phyloP scores from a whole-genome alignment of 352 stramenopile genomes.

The Phytophthora boehmeriae region DNA sequence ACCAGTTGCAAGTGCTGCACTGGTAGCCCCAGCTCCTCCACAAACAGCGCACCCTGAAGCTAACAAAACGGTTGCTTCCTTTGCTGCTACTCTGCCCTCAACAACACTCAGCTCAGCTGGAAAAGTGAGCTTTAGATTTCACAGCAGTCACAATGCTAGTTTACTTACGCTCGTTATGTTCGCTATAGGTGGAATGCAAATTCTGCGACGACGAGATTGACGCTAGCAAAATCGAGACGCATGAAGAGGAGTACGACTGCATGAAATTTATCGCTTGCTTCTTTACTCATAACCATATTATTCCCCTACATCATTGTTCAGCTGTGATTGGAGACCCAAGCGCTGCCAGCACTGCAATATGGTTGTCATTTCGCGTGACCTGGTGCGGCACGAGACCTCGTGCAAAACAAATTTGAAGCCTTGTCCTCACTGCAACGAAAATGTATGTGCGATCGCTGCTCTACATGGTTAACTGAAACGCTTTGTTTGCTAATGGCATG shows the following conservation, averaged over 20 bases:
- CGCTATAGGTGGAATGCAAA: constrained; percentile 64
- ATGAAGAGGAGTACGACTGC: constrained; percentile 58
- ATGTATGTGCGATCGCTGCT: constrained; percentile 35
- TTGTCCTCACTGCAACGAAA: constrained; percentile 75
- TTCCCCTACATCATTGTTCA: constrained; percentile 13
- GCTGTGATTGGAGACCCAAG: constrained; percentile 80
- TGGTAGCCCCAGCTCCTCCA: constrained; percentile 4
- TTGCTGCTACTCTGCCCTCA: neutral
- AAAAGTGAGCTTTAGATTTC: constrained; percentile 16
- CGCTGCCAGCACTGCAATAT: constrained; percentile 85
- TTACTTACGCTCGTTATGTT: neutral
- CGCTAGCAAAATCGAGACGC: constrained; percentile 49
- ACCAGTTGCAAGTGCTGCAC: neutral
- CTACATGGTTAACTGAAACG: neutral
- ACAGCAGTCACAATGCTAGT: neutral
- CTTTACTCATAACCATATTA: neutral
- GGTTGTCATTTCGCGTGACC: constrained; percentile 76
- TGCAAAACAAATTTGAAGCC: constrained; percentile 71
- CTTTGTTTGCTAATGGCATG: constrained; percentile 3
- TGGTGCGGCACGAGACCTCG: constrained; percentile 63
- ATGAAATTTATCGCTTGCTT: neutral
- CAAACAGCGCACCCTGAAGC: constrained; percentile 3
- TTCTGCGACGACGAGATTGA: constrained; percentile 83
- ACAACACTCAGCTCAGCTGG: neutral
- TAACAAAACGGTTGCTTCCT: constrained; percentile 16